Conservation (phyloP, 805 yeast genomes). For the Tanozyma kutaoensis region DNA sequence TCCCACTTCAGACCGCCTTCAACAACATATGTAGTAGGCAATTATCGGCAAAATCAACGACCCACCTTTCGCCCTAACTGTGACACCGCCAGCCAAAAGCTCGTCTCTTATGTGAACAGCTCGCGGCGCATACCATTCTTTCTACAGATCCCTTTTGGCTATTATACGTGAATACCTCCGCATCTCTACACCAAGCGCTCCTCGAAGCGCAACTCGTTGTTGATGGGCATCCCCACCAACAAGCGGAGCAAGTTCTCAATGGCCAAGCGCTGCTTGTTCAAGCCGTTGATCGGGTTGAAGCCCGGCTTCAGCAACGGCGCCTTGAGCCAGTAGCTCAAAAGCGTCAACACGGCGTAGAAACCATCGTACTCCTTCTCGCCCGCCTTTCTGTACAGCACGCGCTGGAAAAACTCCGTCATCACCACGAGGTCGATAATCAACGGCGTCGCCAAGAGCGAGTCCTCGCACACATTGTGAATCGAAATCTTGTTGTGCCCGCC, state of each 20-base stretch:
- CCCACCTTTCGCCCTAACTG: too few relatives aligned
- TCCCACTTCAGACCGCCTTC: too few relatives aligned
- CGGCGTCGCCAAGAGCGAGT: slow-evolving; percentile 88
- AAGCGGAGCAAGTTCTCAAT: slow-evolving; percentile 84
- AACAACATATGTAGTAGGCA: too few relatives aligned
- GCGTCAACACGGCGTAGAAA: slow-evolving; percentile 76
- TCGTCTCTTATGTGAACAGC: too few relatives aligned
- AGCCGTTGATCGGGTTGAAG: slow-evolving; percentile 78
- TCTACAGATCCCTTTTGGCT: too few relatives aligned
- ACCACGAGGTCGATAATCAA: slow-evolving; percentile 84
- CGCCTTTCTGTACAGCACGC: slow-evolving; percentile 65
- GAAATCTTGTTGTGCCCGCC: slow-evolving; percentile 95
- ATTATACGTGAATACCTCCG: too few relatives aligned
- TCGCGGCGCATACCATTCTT: too few relatives aligned
- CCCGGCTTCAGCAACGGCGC: slow-evolving; percentile 93
- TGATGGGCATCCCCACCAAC: slow-evolving; percentile 79
- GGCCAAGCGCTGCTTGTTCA: slow-evolving; percentile 89
- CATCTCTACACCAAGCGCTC: slow-evolving; percentile 65
- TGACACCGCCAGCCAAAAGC: too few relatives aligned
- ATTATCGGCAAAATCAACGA: too few relatives aligned
- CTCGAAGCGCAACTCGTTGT: slow-evolving; percentile 87
- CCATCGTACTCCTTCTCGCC: slow-evolving; percentile 38
- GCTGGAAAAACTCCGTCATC: slow-evolving; percentile 78
- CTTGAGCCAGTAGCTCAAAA: slow-evolving; percentile 89
- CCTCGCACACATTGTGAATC: slow-evolving; percentile 93